Conservation (phyloP, 169 alveolate species). For the Neospora caninum region DNA sequence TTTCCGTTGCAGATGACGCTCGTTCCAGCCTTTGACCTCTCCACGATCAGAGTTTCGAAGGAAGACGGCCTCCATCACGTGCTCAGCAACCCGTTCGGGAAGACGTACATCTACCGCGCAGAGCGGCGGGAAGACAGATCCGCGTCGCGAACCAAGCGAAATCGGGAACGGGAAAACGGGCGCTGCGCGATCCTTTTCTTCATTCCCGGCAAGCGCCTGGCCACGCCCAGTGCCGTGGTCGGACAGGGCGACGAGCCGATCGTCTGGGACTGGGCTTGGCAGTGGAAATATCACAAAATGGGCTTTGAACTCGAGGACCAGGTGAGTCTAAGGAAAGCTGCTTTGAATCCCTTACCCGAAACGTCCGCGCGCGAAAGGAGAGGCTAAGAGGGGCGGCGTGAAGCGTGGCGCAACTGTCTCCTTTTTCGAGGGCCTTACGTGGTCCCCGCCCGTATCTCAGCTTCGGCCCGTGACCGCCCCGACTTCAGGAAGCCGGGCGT, state of each 20-base stretch:
- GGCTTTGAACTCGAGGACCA: background rate
- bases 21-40: background rate
- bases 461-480: no score
- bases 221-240: background rate
- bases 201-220: background rate
- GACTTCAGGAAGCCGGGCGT: no score
- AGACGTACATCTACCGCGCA: background rate
- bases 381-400: no score
- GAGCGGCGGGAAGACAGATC: background rate
- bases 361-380: no score
- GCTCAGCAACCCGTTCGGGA: background rate
- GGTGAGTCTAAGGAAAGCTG: background rate
- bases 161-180: background rate
- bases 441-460: no score
- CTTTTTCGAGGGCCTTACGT: no score
- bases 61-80: background rate
- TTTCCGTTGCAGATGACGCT: background rate
- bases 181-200: background rate
- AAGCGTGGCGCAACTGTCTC: no score
- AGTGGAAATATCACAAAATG: background rate
- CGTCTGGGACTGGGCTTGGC: conserved; percentile 2
- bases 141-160: background rate
- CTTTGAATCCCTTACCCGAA: no score
- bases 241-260: background rate
- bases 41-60: background rate